Evolutionary conservation across 768 basidiomycete species (phyloP).

Genomic region (Hericium coralloides): DNA sequence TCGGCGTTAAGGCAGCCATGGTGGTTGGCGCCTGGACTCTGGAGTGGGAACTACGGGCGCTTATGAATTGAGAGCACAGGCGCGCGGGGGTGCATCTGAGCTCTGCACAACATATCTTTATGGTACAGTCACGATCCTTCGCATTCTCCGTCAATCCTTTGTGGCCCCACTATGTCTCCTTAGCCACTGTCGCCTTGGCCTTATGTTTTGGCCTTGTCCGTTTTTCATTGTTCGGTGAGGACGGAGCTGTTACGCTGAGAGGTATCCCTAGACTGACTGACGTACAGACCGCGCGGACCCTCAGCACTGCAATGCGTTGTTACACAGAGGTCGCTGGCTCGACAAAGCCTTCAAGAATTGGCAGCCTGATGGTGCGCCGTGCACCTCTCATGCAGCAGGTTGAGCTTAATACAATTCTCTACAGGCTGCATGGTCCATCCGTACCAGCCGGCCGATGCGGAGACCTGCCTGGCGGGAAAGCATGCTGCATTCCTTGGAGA

Average conservation of each 20-base stretch:
- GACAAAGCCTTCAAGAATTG: conserved; percentile 60
- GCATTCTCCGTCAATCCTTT: conserved; percentile 30
- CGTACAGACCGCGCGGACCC: conserved; percentile 63
- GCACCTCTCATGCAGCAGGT: neutral
- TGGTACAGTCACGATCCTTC: conserved; percentile 18
- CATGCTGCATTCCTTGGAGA: conserved; percentile 77
- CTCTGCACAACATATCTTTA: neutral
- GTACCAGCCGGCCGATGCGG: conserved; percentile 48
- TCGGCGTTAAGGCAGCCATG: too few relatives aligned
- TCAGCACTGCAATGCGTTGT: conserved; percentile 59
- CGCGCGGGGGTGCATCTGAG: too few relatives aligned
- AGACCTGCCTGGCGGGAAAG: conserved; percentile 46
- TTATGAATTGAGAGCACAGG: too few relatives aligned
- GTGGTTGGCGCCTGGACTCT: too few relatives aligned
- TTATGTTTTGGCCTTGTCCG: conserved; percentile 36
- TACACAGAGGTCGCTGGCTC: conserved; percentile 72
- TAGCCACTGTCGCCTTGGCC: conserved; percentile 29
- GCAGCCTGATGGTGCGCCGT: conserved; percentile 74
- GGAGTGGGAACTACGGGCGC: too few relatives aligned
- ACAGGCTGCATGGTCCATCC: conserved; percentile 74
- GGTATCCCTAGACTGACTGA: neutral
- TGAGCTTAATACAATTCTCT: neutral
- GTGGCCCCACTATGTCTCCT: conserved; percentile 43
- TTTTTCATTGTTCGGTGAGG: conserved; percentile 21
- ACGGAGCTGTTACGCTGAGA: neutral